Evolutionary conservation across 768 basidiomycete species (phyloP).

Genomic region (Scleroderma citrinum): DNA sequence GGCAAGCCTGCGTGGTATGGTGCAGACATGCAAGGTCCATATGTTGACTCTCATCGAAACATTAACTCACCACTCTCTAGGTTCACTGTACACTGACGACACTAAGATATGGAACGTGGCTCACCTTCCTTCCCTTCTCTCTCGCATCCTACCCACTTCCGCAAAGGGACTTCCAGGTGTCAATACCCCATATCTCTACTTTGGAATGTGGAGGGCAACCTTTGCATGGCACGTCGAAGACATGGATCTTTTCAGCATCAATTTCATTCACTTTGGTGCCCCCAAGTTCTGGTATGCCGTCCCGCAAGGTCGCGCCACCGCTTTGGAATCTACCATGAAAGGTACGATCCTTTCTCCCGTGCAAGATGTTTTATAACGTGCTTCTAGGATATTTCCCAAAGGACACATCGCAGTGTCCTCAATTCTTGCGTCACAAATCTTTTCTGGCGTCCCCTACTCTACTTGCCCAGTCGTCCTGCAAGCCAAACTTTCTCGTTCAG

Average conservation of each 20-base stretch:
- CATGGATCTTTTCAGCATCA: constrained; percentile 98
- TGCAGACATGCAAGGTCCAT: constrained; percentile 85
- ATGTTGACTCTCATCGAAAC: background rate
- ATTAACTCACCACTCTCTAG: constrained; percentile 23
- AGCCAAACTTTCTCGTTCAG: constrained; percentile 85
- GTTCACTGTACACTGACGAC: constrained; percentile 66
- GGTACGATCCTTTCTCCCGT: constrained; percentile 38
- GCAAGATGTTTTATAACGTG: background rate
- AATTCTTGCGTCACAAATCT: constrained; percentile 95
- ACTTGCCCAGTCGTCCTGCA: constrained; percentile 72
- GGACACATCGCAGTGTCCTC: constrained; percentile 78
- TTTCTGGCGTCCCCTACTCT: constrained; percentile 86
- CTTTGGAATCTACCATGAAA: constrained; percentile 87
- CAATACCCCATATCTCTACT: constrained; percentile 95
- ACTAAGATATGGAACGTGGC: constrained; percentile 94
- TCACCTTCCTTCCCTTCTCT: constrained; percentile 78
- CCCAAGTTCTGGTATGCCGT: constrained; percentile 97
- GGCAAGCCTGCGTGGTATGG: constrained; percentile 97
- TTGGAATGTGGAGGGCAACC: constrained; percentile 98
- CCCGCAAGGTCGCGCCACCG: constrained; percentile 76
- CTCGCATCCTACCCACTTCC: constrained; percentile 66
- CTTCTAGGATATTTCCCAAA: constrained; percentile 79
- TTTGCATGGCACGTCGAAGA: constrained; percentile 99
- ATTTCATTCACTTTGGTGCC: constrained; percentile 97
- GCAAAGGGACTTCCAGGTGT: constrained; percentile 83